Evolutionary conservation across 176 grass and related monocot species (phyloP).

Genomic region (Carex cristatella): DNA sequence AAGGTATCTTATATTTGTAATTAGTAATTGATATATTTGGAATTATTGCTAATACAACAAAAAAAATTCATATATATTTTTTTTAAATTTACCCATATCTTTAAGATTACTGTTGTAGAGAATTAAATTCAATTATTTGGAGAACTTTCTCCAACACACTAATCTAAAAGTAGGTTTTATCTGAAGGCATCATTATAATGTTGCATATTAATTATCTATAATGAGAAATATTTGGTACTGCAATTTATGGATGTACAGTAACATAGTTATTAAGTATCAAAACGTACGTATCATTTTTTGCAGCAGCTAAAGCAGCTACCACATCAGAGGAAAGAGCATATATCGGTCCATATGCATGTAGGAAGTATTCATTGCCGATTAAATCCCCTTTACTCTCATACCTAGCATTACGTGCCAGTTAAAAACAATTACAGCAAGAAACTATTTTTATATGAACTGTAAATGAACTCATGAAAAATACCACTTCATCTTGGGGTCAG

Average conservation of each 20-base stretch:
- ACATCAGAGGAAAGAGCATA: conserved; percentile 88
- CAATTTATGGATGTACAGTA: background rate
- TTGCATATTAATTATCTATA: background rate
- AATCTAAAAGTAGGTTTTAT: background rate
- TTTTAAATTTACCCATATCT: background rate
- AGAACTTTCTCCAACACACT: background rate
- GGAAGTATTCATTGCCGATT: conserved; percentile 81
- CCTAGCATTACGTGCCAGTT: conserved; percentile 35
- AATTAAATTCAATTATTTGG: background rate
- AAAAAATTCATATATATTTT: background rate
- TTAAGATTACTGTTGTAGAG: background rate
- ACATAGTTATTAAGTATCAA: conserved; percentile 1
- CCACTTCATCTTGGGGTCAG: conserved; percentile 89
- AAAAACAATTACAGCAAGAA: conserved; percentile 2
- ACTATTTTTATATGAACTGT: conserved; percentile 16
- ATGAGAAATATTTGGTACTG: background rate
- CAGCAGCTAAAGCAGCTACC: conserved; percentile 52
- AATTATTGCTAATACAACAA: background rate
- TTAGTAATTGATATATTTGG: background rate
- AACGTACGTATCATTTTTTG: conserved; percentile 74
- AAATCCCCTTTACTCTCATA: conserved; percentile 88
- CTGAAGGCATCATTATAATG: background rate
- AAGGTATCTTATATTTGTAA: background rate
- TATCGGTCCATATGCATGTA: conserved; percentile 70
- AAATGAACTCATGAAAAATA: conserved; percentile 22